Conservation (phyloP, 2,329 filamentous ascomycete species). For the Cytospora paraplurivora region DNA sequence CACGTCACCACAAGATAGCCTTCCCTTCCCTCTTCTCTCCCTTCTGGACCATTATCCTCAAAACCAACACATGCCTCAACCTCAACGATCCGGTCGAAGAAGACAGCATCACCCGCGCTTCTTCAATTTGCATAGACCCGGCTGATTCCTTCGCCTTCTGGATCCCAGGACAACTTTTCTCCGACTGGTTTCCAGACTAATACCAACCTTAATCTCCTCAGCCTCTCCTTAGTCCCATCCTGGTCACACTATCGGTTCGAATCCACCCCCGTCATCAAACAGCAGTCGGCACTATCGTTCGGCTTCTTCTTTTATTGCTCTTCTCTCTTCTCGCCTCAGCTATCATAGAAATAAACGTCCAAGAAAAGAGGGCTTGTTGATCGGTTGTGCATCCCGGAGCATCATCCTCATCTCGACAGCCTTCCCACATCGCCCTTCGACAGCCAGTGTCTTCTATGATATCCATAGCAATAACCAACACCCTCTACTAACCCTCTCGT, state of each 20-base stretch:
- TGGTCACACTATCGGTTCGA: constrained; percentile 25
- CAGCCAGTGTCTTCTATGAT: background rate
- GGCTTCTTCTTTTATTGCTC: constrained; percentile 3
- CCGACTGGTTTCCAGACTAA: constrained; percentile 21
- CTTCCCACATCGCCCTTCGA: background rate
- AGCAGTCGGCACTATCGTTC: constrained; percentile 3
- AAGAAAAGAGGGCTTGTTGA: background rate
- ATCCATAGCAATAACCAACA: background rate
- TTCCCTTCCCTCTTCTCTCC: background rate
- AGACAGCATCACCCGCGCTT: constrained; percentile 5
- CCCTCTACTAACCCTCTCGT: constrained; percentile 7
- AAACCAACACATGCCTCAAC: background rate
- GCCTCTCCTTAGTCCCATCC: constrained; percentile 28
- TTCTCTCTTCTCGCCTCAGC: background rate
- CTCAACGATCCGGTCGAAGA: background rate
- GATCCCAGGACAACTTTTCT: constrained; percentile 3
- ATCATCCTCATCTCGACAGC: background rate
- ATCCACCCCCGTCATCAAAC: constrained; percentile 29
- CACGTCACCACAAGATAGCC: background rate
- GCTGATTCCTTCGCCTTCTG: constrained; percentile 8
- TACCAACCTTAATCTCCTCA: constrained; percentile 30
- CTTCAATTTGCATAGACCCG: constrained; percentile 15
- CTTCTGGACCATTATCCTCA: constrained; percentile 4
- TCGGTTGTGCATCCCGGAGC: background rate
- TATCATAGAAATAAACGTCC: background rate